Base-by-base conservation (phyloP, 805 yeast genomes). In the Hanseniaspora occidentalis region DNA sequence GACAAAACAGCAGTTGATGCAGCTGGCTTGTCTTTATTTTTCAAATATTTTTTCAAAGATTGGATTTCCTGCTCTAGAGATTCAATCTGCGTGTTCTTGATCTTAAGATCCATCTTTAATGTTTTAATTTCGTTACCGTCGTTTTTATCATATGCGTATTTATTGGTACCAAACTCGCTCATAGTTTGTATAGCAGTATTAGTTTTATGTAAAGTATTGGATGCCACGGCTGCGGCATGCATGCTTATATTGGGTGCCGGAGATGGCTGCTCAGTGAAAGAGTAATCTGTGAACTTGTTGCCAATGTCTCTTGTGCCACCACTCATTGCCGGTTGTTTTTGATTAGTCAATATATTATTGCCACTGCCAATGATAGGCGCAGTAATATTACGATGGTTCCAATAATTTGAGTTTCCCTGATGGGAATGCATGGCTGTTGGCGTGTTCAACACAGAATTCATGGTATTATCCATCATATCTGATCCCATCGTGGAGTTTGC, bases 21-120 rank as follows among this genome's bases (percentile, higher is more conserved):
- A 23, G 25, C 25, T 7, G 33, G 4, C 16, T 29, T 29, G 33
- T n/a, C 54, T 48, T 66, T 51, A 45, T 58, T 29, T 54, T 43
- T 57, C 51, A 47, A 61, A 51, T 44, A 67, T 52, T 50, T 46
- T 35, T 59, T 65, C 38, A 65, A 44, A 31, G 58, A 58, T 35
- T 63, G 61, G 11, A 70, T 56, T 42, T 72, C 77, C 21, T 50
- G 52, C 46, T 71, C 72, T 25, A 73, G 50, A 2, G 67, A 60
- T 33, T 65, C 64, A 29, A 72, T 67, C 31, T 70, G 68, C 1
- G 67, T 60, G 36, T 78, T 75, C 52, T 77, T 79, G 38, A 77
- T 58, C 42, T 67, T 67, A 38, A 79, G 50, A 46, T 75, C 75
- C 37, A 72, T 56, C 47, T 67, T 69, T 42, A 72, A 54, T 40